Evolutionary conservation across 305 asterid species (phyloP).

Genomic region (Striga hermonthica): DNA sequence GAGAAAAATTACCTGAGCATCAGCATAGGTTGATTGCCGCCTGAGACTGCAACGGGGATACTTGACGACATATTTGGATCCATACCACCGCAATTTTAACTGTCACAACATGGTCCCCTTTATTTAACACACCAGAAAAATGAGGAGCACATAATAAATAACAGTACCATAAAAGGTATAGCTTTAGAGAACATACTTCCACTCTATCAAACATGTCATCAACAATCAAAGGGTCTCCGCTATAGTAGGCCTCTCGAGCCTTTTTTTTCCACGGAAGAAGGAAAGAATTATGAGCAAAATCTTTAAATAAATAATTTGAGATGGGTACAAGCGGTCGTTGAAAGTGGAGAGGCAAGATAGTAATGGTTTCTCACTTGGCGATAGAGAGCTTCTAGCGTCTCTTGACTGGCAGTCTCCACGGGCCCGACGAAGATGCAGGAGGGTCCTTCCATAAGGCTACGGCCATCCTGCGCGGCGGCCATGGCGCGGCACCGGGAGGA

Average conservation of each 20-base stretch:
- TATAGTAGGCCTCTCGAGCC: slow-evolving; percentile 86
- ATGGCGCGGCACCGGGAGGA: slow-evolving; percentile 48
- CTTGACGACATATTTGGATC: slow-evolving; percentile 82
- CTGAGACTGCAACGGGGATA: slow-evolving; percentile 94
- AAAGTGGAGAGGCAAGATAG: background rate
- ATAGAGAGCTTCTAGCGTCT: slow-evolving; percentile 86
- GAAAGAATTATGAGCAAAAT: background rate
- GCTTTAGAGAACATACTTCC: slow-evolving; percentile 52
- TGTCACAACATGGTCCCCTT: slow-evolving; percentile 32
- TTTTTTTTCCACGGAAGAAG: slow-evolving; percentile 28
- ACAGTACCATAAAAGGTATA: slow-evolving; percentile 6
- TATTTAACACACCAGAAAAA: background rate
- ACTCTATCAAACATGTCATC: slow-evolving; percentile 97
- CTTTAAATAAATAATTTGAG: slow-evolving; percentile 6
- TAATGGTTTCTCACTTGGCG: slow-evolving; percentile 47
- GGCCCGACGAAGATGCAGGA: slow-evolving; percentile 93
- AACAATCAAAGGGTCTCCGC: slow-evolving; percentile 79
- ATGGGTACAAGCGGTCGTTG: slow-evolving; percentile 14
- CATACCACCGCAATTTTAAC: slow-evolving; percentile 82
- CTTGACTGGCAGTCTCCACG: slow-evolving; percentile 85
- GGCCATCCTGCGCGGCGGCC: slow-evolving; percentile 39
- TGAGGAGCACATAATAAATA: background rate
- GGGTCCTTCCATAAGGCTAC: slow-evolving; percentile 57
- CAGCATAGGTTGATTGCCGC: slow-evolving; percentile 88
- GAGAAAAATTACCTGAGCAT: slow-evolving; percentile 75